These are phyloP conservation scores for Aspergillus avenaceus DNA, from an alignment of 495 filamentous ascomycete species.

Conservation along the genomic window DNA sequence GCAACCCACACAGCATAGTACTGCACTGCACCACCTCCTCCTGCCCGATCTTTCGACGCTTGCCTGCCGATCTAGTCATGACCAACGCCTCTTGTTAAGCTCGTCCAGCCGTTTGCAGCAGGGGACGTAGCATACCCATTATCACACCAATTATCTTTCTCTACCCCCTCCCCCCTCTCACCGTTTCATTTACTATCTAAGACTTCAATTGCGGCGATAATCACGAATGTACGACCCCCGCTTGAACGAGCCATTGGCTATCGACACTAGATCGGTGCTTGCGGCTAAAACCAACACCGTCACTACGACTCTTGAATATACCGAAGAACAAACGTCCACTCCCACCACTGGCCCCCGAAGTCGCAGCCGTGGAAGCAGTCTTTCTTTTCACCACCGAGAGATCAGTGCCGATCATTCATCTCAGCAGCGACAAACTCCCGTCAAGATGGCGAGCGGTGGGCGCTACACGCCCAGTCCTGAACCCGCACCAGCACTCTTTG, in stretches of 20 bases:
- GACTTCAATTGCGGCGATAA: slow-evolving; percentile 13
- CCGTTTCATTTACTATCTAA: background rate
- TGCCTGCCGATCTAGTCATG: slow-evolving; percentile 19
- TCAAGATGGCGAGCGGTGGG: slow-evolving; percentile 34
- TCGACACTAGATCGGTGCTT: slow-evolving; percentile 31
- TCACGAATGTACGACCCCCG: slow-evolving; percentile 35
- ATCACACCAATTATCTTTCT: background rate
- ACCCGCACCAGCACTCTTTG: slow-evolving; percentile 77
- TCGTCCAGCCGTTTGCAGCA: slow-evolving; percentile 16
- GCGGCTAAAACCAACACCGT: slow-evolving; percentile 33
- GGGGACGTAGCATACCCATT: slow-evolving; percentile 13
- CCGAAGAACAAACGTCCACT: slow-evolving; percentile 38
- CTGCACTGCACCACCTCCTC: slow-evolving; percentile 2
- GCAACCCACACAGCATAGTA: slow-evolving; percentile 2
- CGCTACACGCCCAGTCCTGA: slow-evolving; percentile 63
- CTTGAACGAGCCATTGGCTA: slow-evolving; percentile 29
- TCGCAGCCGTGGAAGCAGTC: slow-evolving; percentile 28
- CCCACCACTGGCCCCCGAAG: slow-evolving; percentile 29
- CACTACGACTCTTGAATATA: slow-evolving; percentile 45
- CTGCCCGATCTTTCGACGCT: background rate
- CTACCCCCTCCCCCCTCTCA: background rate
- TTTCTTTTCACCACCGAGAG: slow-evolving; percentile 21
- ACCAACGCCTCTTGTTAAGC: slow-evolving; percentile 18
- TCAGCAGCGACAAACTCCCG: slow-evolving; percentile 26
- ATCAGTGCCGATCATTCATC: slow-evolving; percentile 24